Evolutionary conservation across 768 basidiomycete species (phyloP).

Genomic region (Mycena chlorophos): DNA sequence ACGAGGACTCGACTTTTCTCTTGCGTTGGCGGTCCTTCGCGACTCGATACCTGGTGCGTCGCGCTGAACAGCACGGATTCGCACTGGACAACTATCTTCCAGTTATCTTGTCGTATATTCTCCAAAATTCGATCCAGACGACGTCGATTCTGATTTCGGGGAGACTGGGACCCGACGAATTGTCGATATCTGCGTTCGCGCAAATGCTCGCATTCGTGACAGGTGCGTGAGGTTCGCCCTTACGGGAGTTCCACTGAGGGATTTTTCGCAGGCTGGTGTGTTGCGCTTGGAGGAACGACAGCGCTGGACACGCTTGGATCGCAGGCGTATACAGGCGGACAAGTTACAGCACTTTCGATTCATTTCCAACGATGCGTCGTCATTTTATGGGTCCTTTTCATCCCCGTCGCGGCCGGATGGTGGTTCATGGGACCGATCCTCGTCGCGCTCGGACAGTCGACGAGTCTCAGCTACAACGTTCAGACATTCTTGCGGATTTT

Average conservation of each 20-base stretch:
- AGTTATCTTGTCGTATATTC: slow-evolving; percentile 70
- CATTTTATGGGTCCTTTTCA: slow-evolving; percentile 60
- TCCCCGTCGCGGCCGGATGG: slow-evolving; percentile 68
- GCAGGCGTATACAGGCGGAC: slow-evolving; percentile 71
- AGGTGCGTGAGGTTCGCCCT: slow-evolving; percentile 55
- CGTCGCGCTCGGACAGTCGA: slow-evolving; percentile 61
- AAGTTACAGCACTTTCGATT: slow-evolving; percentile 64
- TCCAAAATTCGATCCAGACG: slow-evolving; percentile 77
- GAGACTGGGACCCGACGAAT: slow-evolving; percentile 65
- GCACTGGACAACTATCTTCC: slow-evolving; percentile 5
- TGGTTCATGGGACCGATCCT: slow-evolving; percentile 62
- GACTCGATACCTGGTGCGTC: slow-evolving; percentile 60
- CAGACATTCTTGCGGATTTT: slow-evolving; percentile 67
- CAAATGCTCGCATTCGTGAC: slow-evolving; percentile 80
- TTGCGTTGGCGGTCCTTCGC: slow-evolving; percentile 49
- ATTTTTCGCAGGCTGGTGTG: slow-evolving; percentile 61
- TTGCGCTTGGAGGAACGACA: slow-evolving; percentile 77
- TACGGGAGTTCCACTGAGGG: slow-evolving; percentile 33
- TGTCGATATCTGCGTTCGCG: slow-evolving; percentile 71
- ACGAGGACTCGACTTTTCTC: slow-evolving; percentile 15
- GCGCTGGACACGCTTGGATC: slow-evolving; percentile 79
- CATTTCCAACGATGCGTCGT: slow-evolving; percentile 71
- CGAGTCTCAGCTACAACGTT: slow-evolving; percentile 55
- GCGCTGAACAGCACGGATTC: not conserved
- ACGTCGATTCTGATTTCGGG: slow-evolving; percentile 63